Evolutionary conservation across 148 eudicot species (phyloP).

Genomic region (Rhododendron molle): DNA sequence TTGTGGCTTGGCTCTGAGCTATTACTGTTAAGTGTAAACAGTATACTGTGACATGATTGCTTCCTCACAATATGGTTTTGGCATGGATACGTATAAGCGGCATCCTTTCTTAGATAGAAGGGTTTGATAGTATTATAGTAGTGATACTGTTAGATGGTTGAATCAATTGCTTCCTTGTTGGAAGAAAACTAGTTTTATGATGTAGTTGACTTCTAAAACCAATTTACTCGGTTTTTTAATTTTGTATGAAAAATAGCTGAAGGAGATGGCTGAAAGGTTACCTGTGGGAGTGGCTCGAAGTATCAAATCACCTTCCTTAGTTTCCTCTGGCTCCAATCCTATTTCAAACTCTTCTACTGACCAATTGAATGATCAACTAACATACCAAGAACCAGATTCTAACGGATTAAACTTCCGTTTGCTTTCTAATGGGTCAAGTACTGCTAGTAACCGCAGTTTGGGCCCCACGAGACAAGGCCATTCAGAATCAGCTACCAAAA

Average conservation of each 20-base stretch:
- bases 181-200: neutral
- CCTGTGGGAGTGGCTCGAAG: constrained; percentile 85
- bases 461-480: constrained; percentile 45
- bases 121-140: neutral
- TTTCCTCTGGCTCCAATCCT: constrained; percentile 39
- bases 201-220: neutral
- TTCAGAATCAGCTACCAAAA: constrained; percentile 53
- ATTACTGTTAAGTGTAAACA: neutral
- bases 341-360: constrained; percentile 41
- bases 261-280: constrained; percentile 96
- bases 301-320: constrained; percentile 52
- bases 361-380: constrained; percentile 37
- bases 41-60: neutral
- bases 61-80: neutral
- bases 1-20: neutral
- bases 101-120: neutral
- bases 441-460: constrained; percentile 46
- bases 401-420: constrained; percentile 43
- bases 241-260: constrained; percentile 41
- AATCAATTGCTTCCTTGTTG: neutral
- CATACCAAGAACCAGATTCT: constrained; percentile 49
- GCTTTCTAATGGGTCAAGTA: constrained; percentile 54
- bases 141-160: neutral
- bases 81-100: neutral
- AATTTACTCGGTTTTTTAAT: neutral